Conservation (phyloP, 176 grass and related monocot species). For the Cenchrus americanus region DNA sequence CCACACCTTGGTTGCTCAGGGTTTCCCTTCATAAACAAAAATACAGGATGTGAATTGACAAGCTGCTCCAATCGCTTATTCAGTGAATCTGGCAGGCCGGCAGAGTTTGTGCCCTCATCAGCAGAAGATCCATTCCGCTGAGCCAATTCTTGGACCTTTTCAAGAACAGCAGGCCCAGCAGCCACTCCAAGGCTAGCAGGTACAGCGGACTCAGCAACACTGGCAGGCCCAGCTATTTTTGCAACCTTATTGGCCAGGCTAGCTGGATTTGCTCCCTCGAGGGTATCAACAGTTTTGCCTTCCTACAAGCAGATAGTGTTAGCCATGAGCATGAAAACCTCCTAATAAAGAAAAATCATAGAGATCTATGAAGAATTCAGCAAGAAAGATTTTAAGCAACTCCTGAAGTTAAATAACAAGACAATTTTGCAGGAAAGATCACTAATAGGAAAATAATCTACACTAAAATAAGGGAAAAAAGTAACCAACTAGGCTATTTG, state of each 20-base stretch:
- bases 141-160: slow-evolving; percentile 65
- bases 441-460: neutral
- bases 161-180: slow-evolving; percentile 58
- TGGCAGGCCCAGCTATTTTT: slow-evolving; percentile 71
- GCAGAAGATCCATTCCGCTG: slow-evolving; percentile 56
- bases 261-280: slow-evolving; percentile 92
- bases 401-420: slow-evolving; percentile 15
- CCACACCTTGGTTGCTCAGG: slow-evolving; percentile 87
- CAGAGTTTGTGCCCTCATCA: slow-evolving; percentile 33
- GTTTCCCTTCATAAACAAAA: slow-evolving; percentile 96
- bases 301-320: slow-evolving; percentile 59
- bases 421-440: neutral
- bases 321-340: neutral
- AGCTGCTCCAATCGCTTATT: slow-evolving; percentile 74
- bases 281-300: slow-evolving; percentile 76
- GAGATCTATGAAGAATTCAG: slow-evolving; percentile 6
- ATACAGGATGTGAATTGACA: slow-evolving; percentile 79
- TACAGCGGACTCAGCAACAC: slow-evolving; percentile 56
- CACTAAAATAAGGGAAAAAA: neutral
- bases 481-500: neutral
- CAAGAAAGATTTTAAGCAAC: slow-evolving; percentile 14
- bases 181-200: slow-evolving; percentile 67
- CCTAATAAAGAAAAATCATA: slow-evolving; percentile 24
- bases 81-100: slow-evolving; percentile 39
- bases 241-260: slow-evolving; percentile 92